These are phyloP conservation scores for Rusavskia elegans DNA, from an alignment of 495 filamentous ascomycete species.

Conservation along the genomic window DNA sequence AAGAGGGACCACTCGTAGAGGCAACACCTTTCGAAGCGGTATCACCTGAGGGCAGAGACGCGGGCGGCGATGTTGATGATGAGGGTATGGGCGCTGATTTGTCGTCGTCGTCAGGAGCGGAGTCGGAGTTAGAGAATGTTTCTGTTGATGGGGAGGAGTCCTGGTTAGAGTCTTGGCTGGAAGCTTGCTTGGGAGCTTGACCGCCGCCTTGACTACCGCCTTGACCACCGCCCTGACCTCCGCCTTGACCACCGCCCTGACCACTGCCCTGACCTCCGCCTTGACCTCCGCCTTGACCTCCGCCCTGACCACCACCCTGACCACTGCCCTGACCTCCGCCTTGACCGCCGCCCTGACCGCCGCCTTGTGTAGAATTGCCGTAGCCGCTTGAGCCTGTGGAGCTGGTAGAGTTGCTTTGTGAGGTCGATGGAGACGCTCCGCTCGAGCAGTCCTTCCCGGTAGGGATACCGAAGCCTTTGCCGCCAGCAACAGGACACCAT, in stretches of 20 bases:
- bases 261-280: neutral
- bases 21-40: too few species aligned
- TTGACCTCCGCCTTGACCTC: neutral
- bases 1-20: too few species aligned
- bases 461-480: constrained; percentile 10
- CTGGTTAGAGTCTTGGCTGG: neutral
- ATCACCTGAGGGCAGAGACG: neutral
- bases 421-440: neutral
- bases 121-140: too few species aligned
- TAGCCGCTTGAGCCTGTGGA: neutral
- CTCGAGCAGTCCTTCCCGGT: neutral
- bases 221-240: neutral
- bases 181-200: neutral
- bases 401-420: neutral
- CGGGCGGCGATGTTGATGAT: neutral
- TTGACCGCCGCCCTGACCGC: neutral
- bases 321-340: neutral
- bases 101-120: neutral
- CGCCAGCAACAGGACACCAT: constrained; percentile 13
- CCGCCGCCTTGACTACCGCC: neutral
- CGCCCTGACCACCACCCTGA: neutral
- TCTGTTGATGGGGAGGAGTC: neutral
- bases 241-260: neutral
- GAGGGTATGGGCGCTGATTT: neutral
- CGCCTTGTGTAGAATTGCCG: too few species aligned